A percentile compares a stretch with the other conserved stretches of the same genome.
phyloP scores from a whole-genome alignment of 192 early-diverging fungal genomes.

The Umbelopsis isabellina region DNA sequence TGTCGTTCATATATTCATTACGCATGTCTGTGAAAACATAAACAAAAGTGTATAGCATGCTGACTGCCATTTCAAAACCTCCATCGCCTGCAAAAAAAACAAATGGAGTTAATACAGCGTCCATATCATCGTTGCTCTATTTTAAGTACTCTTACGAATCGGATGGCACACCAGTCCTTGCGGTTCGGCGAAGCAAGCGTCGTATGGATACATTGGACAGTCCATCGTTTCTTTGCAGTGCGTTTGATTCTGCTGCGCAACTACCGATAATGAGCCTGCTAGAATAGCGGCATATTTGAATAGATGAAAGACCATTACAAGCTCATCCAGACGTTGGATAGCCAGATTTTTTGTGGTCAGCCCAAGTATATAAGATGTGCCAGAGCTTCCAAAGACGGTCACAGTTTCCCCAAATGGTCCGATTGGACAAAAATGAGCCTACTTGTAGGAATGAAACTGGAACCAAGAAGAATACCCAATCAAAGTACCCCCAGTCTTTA shows the following conservation, averaged over 20 bases:
- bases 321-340: background rate
- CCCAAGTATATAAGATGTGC: no score
- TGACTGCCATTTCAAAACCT: constrained; percentile 35
- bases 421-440: no score
- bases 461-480: no score
- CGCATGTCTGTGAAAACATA: constrained; percentile 20
- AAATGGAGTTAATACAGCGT: background rate
- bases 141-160: constrained; percentile 11
- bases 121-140: background rate
- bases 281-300: background rate
- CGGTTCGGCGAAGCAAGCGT: constrained; percentile 34
- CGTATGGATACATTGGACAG: constrained; percentile 40
- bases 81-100: constrained; percentile 2
- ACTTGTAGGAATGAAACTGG: no score
- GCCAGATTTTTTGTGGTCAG: background rate
- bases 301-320: background rate
- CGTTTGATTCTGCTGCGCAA: background rate
- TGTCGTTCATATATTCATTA: constrained; percentile 28
- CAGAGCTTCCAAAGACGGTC: no score
- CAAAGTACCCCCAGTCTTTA: no score
- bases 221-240: constrained; percentile 35
- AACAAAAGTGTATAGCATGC: constrained; percentile 22
- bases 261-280: background rate
- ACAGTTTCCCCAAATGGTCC: no score
- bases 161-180: constrained; percentile 32